These are phyloP conservation scores for Hygrocybe punicea DNA, from an alignment of 768 basidiomycete genomes.

Conservation along the genomic window DNA sequence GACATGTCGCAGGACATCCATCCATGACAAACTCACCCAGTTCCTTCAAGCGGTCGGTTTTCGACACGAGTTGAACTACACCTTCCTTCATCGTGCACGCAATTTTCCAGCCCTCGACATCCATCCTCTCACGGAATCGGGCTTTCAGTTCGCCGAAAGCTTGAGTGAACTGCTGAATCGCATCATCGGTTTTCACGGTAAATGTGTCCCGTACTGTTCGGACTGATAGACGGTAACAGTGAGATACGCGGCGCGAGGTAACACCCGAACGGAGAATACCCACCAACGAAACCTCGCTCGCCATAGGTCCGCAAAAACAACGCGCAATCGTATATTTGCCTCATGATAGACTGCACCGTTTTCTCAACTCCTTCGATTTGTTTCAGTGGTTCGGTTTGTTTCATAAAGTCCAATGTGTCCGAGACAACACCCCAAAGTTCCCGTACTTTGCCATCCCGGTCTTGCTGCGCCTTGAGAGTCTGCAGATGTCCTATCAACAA, in stretches of 20 bases:
- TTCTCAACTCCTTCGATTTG: neutral
- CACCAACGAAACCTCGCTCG: neutral
- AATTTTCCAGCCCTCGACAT: neutral
- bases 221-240: neutral
- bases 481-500: neutral
- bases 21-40: neutral
- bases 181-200: neutral
- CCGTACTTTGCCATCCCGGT: neutral
- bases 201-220: neutral
- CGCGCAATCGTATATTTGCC: neutral
- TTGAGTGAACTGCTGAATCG: neutral
- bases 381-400: neutral
- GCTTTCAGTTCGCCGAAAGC: neutral
- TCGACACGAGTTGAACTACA: neutral
- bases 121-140: neutral
- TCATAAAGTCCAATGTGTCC: neutral
- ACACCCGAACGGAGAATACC: neutral
- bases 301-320: neutral
- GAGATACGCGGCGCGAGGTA: neutral
- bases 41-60: neutral
- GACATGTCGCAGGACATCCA: neutral
- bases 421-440: neutral
- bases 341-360: neutral
- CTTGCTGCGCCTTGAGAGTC: neutral
- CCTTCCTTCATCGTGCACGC: neutral